A percentile compares a stretch with the other conserved stretches of the same genome.
Conservation (phyloP, 140 eudicot species). For the Ambrosia hybrid region DNA sequence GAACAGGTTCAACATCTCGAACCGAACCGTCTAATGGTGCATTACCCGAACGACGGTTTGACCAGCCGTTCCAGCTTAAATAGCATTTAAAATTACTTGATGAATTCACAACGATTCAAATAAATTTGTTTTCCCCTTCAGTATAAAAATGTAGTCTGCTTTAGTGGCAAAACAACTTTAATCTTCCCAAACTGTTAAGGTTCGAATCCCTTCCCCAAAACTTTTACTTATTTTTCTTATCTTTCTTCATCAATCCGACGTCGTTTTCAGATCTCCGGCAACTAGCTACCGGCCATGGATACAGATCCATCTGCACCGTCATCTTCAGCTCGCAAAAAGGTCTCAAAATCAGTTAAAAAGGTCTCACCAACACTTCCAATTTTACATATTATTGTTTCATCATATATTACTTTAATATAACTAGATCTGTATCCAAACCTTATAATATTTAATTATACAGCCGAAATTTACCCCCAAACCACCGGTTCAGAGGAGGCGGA, state of each 20-base stretch:
- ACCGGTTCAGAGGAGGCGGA: slow-evolving; percentile 34
- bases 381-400: neutral
- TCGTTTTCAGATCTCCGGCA: slow-evolving; percentile 1
- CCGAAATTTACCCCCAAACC: slow-evolving; percentile 57
- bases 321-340: slow-evolving; percentile 28
- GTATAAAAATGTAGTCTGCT: neutral
- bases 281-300: slow-evolving; percentile 24
- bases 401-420: neutral
- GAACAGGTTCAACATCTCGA: too few species aligned
- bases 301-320: slow-evolving; percentile 35
- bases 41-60: too few species aligned
- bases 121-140: neutral
- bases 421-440: slow-evolving; percentile 20
- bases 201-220: slow-evolving; percentile 17
- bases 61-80: too few species aligned
- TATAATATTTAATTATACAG: slow-evolving; percentile 29
- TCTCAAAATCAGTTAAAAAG: slow-evolving; percentile 24
- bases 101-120: neutral
- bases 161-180: neutral
- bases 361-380: slow-evolving; percentile 17
- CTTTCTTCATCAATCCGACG: slow-evolving; percentile 21
- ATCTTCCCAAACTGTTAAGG: neutral
- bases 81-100: too few species aligned
- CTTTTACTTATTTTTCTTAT: neutral
- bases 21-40: too few species aligned